These are phyloP conservation scores for Apiotrichum laibachii DNA, from an alignment of 1,284 basidiomycete genomes.

Conservation along the genomic window DNA sequence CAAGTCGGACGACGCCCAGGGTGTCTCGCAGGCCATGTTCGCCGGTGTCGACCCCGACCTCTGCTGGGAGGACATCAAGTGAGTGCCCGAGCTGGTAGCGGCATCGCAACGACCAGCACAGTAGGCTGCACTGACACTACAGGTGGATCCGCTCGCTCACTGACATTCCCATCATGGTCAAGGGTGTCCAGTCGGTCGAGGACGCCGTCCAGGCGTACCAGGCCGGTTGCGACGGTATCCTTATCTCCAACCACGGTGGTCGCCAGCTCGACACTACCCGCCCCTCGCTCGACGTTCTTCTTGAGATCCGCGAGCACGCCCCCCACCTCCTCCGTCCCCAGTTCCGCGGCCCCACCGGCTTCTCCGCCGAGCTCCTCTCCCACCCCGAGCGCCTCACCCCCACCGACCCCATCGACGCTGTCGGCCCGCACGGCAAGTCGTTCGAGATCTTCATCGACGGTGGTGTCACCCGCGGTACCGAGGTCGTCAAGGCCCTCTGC, in stretches of 20 bases:
- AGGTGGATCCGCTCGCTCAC: slow-evolving; percentile 70
- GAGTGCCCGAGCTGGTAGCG: slow-evolving; percentile 3
- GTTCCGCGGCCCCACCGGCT: slow-evolving; percentile 39
- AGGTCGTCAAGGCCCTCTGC: slow-evolving; percentile 86
- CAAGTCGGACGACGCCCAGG: slow-evolving; percentile 39
- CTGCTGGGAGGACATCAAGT: slow-evolving; percentile 45
- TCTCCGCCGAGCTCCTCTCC: slow-evolving; percentile 50
- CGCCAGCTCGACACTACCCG: slow-evolving; percentile 55
- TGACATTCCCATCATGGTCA: slow-evolving; percentile 76
- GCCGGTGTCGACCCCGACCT: slow-evolving; percentile 45
- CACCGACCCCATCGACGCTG: slow-evolving; percentile 12
- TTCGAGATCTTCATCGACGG: slow-evolving; percentile 82
- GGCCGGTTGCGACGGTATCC: slow-evolving; percentile 52
- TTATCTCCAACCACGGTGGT: slow-evolving; percentile 57
- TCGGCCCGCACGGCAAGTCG: slow-evolving; percentile 13
- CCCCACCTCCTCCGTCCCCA: slow-evolving; percentile 43
- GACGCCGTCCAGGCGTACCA: slow-evolving; percentile 54
- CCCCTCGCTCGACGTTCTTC: slow-evolving; percentile 72
- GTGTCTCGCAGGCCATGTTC: slow-evolving; percentile 45
- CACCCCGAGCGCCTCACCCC: slow-evolving; percentile 68
- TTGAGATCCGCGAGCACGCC: slow-evolving; percentile 60
- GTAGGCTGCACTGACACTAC: background rate
- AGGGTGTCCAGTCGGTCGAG: slow-evolving; percentile 61
- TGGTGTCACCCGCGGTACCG: slow-evolving; percentile 79
- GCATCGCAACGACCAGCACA: background rate